Percentiles rank a stretch among this genome's conserved stretches.
Conservation (phyloP, 192 early-diverging fungal species). For the Irineochytrium annulatum region DNA sequence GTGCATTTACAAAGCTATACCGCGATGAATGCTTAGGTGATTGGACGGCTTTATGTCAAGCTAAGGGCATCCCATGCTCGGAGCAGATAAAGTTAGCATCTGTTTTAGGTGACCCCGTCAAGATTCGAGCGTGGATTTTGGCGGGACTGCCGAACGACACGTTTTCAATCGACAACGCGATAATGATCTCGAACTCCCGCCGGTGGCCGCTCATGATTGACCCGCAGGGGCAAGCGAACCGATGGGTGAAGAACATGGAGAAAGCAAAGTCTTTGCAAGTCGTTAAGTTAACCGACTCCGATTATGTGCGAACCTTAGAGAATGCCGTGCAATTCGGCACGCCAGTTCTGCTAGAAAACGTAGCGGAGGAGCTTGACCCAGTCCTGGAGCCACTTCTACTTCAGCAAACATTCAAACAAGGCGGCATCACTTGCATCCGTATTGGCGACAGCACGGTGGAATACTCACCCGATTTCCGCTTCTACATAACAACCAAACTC, state of each 20-base stretch:
- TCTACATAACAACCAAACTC: constrained; percentile 59
- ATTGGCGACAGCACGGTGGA: constrained; percentile 55
- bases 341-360: constrained; percentile 55
- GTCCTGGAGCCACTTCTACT: constrained; percentile 56
- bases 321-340: constrained; percentile 64
- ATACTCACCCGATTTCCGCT: constrained; percentile 59
- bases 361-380: constrained; percentile 54
- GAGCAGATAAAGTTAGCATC: constrained; percentile 45
- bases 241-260: constrained; percentile 63
- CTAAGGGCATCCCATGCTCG: constrained; percentile 51
- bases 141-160: constrained; percentile 57
- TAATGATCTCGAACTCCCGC: constrained; percentile 52
- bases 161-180: constrained; percentile 60
- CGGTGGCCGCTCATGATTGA: constrained; percentile 63
- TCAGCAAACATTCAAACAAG: constrained; percentile 62
- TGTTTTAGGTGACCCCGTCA: constrained; percentile 54
- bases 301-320: constrained; percentile 55
- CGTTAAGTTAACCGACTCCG: constrained; percentile 52
- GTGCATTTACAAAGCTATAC: constrained; percentile 57
- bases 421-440: constrained; percentile 57
- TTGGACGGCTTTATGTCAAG: constrained; percentile 43
- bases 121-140: constrained; percentile 50
- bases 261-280: constrained; percentile 51
- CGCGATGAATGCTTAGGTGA: constrained; percentile 51
- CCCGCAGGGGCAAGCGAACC: constrained; percentile 59